A percentile compares a stretch with the other conserved stretches of the same genome.
Conservation (phyloP, 1,284 basidiomycete genomes). For the Ceratobasidium sp. region DNA sequence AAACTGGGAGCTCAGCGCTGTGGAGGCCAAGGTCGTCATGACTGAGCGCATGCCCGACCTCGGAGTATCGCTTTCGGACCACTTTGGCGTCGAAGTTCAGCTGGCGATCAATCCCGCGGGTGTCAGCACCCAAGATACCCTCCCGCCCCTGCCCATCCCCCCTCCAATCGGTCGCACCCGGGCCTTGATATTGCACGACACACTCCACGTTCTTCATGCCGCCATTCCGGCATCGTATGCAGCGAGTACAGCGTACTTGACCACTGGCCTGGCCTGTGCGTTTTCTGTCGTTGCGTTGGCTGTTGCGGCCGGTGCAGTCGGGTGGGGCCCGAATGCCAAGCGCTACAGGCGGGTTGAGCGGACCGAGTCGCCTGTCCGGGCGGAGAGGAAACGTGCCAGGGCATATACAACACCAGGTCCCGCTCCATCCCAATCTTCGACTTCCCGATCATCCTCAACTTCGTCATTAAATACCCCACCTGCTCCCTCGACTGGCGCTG, state of each 20-base stretch:
- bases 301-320: conserved; percentile 30
- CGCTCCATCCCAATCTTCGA: background rate
- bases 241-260: conserved; percentile 29
- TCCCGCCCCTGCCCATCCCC: conserved; percentile 22
- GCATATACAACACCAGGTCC: conserved; percentile 14
- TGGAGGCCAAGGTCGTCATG: conserved; percentile 72
- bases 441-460: background rate
- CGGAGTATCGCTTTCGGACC: conserved; percentile 91
- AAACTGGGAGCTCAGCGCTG: conserved; percentile 52
- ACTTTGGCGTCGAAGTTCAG: conserved; percentile 88
- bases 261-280: conserved; percentile 32
- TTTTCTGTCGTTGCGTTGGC: conserved; percentile 30
- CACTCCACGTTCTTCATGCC: conserved; percentile 32
- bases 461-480: conserved; percentile 1
- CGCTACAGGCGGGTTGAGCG: background rate
- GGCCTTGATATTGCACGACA: conserved; percentile 23
- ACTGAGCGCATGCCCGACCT: conserved; percentile 75
- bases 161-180: conserved; percentile 32
- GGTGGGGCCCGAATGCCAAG: conserved; percentile 23
- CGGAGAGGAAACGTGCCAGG: conserved; percentile 27
- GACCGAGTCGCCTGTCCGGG: conserved; percentile 9
- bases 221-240: conserved; percentile 35
- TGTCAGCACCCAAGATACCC: conserved; percentile 11
- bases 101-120: conserved; percentile 58
- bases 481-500: background rate